A percentile compares a stretch with the other conserved stretches of the same genome.
Evolutionary conservation across 2,329 filamentous ascomycete genomes (phyloP).

Genomic region (Alternaria sp.): DNA sequence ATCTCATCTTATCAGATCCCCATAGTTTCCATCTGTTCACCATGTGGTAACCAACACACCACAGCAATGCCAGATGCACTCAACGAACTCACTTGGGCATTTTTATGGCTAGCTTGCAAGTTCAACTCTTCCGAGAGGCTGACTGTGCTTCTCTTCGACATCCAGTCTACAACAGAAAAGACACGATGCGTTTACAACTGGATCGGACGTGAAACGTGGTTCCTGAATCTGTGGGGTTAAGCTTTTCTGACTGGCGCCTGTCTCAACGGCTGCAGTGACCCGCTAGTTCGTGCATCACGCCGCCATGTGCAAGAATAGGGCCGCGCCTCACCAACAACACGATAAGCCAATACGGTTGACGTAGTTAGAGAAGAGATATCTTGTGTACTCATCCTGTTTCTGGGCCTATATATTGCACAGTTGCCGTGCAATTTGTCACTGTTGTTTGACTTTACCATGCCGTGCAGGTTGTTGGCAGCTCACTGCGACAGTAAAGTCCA

Average conservation of each 20-base stretch:
- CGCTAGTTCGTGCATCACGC: conserved; percentile 28
- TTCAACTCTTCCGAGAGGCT: no score
- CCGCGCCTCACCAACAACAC: conserved; percentile 1
- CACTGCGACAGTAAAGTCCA: background rate
- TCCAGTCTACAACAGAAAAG: background rate
- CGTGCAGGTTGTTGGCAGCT: background rate
- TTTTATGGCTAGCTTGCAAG: rapidly evolving
- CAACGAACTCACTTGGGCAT: background rate
- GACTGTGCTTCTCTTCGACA: background rate
- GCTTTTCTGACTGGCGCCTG: conserved; percentile 21
- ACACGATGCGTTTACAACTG: background rate
- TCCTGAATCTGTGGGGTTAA: conserved; percentile 10
- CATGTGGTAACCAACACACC: background rate
- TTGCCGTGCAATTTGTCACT: background rate
- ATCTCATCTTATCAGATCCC: conserved; percentile 32
- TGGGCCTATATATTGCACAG: background rate
- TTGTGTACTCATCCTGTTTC: background rate
- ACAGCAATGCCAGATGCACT: background rate
- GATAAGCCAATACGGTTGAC: background rate
- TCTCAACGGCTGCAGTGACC: conserved; percentile 18
- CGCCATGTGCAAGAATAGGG: conserved; percentile 13
- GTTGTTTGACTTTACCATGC: background rate
- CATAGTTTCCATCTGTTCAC: conserved; percentile 1
- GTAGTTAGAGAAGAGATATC: background rate
- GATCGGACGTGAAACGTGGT: conserved; percentile 1